Evolutionary conservation across 2,329 filamentous ascomycete genomes (phyloP).

Genomic region (Stachybotrys chartarum): DNA sequence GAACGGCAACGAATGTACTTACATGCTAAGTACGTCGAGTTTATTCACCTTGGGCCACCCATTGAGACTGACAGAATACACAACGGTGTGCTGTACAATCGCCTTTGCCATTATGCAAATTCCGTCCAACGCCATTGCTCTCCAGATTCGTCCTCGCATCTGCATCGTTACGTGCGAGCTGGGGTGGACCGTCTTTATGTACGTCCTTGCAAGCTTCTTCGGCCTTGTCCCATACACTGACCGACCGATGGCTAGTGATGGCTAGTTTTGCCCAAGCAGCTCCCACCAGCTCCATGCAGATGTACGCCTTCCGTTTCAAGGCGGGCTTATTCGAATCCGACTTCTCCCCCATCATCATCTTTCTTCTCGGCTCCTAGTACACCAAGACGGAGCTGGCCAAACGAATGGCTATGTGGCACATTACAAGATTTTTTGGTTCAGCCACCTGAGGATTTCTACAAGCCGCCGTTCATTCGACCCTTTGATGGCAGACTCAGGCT

Average conservation of each 20-base stretch:
- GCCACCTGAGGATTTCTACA: neutral
- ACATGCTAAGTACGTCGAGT: neutral
- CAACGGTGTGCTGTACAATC: neutral
- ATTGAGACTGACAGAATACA: neutral
- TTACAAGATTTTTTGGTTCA: constrained; percentile 15
- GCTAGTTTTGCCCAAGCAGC: neutral
- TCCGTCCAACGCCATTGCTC: neutral
- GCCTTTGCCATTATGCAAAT: neutral
- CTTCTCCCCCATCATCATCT: constrained; percentile 4
- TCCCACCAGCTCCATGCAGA: neutral
- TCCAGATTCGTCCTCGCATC: neutral
- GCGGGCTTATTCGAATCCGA: neutral
- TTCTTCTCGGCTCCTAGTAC: constrained; percentile 6
- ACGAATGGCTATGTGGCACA: constrained; percentile 7
- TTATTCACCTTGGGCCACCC: neutral
- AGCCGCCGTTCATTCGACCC: neutral
- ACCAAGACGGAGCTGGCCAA: constrained; percentile 6
- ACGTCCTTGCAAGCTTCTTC: neutral
- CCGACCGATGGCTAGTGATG: too few species aligned
- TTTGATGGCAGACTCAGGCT: neutral
- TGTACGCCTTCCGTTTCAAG: neutral
- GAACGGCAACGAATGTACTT: neutral
- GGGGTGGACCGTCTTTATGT: neutral
- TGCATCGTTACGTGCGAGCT: neutral
- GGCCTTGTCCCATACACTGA: neutral